Evolutionary conservation across 306 rosid species (phyloP).

Genomic region (Trifolium fragiferum): DNA sequence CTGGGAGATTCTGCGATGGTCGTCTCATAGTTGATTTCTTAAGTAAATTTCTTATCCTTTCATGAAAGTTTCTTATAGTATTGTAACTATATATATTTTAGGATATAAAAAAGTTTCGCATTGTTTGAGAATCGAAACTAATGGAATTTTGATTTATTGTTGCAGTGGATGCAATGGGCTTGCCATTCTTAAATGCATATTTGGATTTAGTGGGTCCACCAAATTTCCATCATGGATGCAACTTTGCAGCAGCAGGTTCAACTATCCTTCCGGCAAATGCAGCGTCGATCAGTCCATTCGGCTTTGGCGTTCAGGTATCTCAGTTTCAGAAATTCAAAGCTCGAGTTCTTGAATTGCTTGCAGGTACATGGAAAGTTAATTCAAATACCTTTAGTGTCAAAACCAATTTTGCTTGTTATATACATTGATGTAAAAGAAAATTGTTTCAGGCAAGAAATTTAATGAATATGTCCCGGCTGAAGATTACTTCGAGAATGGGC

Average conservation of each 20-base stretch:
- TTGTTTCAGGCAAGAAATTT: conserved; percentile 55
- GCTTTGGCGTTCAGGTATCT: conserved; percentile 69
- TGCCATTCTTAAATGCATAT: not conserved
- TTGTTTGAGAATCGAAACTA: no score
- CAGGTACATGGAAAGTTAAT: conserved; percentile 48
- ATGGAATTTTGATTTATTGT: not conserved
- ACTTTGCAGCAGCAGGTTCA: no score
- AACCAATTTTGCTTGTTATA: not conserved
- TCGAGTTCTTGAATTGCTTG: conserved; percentile 65
- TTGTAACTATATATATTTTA: no score
- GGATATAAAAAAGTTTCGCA: no score
- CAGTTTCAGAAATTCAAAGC: conserved; percentile 80
- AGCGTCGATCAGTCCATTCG: conserved; percentile 59
- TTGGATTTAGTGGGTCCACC: not conserved
- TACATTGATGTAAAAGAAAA: not conserved
- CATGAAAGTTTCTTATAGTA: no score
- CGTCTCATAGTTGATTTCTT: no score
- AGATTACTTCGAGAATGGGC: conserved; percentile 63
- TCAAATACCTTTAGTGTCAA: not conserved
- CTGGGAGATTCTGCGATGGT: no score
- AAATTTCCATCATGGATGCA: no score
- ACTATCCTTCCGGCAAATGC: no score
- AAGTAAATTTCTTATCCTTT: no score
- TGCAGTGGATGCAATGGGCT: not conserved
- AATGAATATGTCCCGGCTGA: conserved; percentile 62